These are phyloP conservation scores for Aspergillus awamori DNA, from an alignment of 2,329 filamentous ascomycete genomes.

Conservation along the genomic window DNA sequence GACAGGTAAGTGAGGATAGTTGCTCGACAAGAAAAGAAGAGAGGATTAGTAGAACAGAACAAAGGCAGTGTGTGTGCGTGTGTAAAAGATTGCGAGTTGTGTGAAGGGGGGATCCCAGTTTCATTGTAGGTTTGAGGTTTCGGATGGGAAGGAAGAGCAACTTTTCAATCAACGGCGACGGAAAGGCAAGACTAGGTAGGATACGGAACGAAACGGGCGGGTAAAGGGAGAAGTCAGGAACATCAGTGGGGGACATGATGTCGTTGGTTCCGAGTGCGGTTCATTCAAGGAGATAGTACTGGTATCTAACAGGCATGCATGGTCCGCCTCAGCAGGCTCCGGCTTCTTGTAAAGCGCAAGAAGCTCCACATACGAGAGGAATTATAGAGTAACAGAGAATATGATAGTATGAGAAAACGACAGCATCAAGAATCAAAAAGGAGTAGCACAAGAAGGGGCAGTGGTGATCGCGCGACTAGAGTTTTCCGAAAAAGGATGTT, in stretches of 20 bases:
- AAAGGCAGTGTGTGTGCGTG: conserved; percentile 15
- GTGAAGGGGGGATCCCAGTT: neutral
- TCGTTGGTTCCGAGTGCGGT: conserved; percentile 21
- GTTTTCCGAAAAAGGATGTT: conserved; percentile 5
- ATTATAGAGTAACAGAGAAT: conserved; percentile 22
- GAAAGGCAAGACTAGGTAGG: conserved; percentile 1
- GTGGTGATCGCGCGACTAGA: conserved; percentile 11
- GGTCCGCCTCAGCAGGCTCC: conserved; percentile 30
- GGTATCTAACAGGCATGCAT: conserved; percentile 30
- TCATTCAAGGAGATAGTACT: conserved; percentile 25
- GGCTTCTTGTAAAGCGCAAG: conserved; percentile 29
- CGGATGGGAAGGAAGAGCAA: conserved; percentile 14
- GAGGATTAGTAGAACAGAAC: conserved; percentile 16
- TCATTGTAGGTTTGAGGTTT: conserved; percentile 7
- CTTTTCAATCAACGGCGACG: conserved; percentile 12
- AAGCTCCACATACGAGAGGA: conserved; percentile 24
- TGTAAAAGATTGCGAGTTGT: conserved; percentile 4
- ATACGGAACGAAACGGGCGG: conserved; percentile 9
- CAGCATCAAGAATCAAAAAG: conserved; percentile 24
- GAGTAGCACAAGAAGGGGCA: conserved; percentile 17
- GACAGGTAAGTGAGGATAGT: conserved; percentile 11
- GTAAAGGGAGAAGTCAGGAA: conserved; percentile 6
- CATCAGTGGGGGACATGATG: conserved; percentile 13
- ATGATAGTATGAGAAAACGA: conserved; percentile 23
- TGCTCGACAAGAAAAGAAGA: conserved; percentile 10